These are phyloP conservation scores for Zymoseptoria tritici DNA, from an alignment of 2,329 filamentous ascomycete genomes.

Conservation along the genomic window DNA sequence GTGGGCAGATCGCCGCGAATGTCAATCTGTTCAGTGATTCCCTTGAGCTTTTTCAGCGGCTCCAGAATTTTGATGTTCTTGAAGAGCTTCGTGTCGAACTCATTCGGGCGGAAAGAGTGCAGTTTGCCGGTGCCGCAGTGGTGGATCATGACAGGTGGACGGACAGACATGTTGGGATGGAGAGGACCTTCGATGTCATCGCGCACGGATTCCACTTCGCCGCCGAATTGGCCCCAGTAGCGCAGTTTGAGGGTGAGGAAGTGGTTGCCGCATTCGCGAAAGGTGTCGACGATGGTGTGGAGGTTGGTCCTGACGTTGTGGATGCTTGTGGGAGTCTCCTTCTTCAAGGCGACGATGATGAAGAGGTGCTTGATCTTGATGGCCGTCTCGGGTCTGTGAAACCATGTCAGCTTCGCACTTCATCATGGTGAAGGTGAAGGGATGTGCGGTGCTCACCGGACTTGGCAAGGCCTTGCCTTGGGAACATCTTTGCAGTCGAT, in stretches of 20 bases:
- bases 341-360: slow-evolving; percentile 3
- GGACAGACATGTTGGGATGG: slow-evolving; percentile 1
- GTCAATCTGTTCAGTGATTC: slow-evolving; percentile 5
- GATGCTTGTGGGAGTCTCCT: neutral
- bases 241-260: slow-evolving; percentile 8
- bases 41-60: slow-evolving; percentile 1
- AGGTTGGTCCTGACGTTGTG: slow-evolving; percentile 3
- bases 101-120: neutral
- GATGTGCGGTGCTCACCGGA: neutral
- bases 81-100: slow-evolving; percentile 6
- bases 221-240: slow-evolving; percentile 6
- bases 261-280: neutral
- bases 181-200: slow-evolving; percentile 6
- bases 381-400: slow-evolving; percentile 1
- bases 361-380: slow-evolving; percentile 10
- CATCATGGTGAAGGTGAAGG: neutral
- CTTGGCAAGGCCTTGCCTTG: slow-evolving; percentile 2
- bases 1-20: slow-evolving; percentile 8
- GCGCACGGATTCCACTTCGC: slow-evolving; percentile 8
- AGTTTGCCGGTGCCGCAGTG: slow-evolving; percentile 2
- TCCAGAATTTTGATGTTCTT: slow-evolving; percentile 5
- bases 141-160: slow-evolving; percentile 4
- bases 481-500: neutral
- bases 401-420: neutral
- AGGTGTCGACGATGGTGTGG: slow-evolving; percentile 18